phyloP scores from a whole-genome alignment of 1,139 yeast genomes.

The Pichia norvegensis region DNA sequence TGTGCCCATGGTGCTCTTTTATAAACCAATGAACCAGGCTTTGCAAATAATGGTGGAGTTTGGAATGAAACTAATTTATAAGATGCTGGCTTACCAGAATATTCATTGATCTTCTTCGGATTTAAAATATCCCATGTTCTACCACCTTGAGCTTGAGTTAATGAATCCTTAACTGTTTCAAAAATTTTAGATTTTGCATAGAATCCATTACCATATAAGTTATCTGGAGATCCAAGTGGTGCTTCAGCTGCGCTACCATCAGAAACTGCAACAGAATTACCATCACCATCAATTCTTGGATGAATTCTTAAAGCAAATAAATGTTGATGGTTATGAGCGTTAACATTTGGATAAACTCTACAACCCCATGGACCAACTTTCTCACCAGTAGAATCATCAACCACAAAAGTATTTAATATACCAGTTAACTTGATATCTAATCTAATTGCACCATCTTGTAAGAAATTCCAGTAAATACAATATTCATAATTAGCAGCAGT shows the following conservation, averaged over 20 bases:
- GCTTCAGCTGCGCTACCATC: slow-evolving; percentile 56
- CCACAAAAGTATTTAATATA: slow-evolving; percentile 62
- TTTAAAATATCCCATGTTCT: slow-evolving; percentile 78
- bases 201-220: slow-evolving; percentile 70
- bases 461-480: slow-evolving; percentile 73
- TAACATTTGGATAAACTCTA: slow-evolving; percentile 68
- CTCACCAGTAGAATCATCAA: slow-evolving; percentile 57
- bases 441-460: slow-evolving; percentile 78
- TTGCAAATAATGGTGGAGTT: slow-evolving; percentile 65
- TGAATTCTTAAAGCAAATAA: slow-evolving; percentile 71
- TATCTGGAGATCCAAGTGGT: slow-evolving; percentile 58
- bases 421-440: slow-evolving; percentile 75
- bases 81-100: slow-evolving; percentile 68
- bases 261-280: slow-evolving; percentile 62
- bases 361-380: slow-evolving; percentile 72
- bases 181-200: slow-evolving; percentile 54
- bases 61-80: slow-evolving; percentile 74
- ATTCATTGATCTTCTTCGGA: slow-evolving; percentile 56
- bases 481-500: slow-evolving; percentile 84
- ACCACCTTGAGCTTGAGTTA: slow-evolving; percentile 56
- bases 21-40: slow-evolving; percentile 64
- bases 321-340: slow-evolving; percentile 84
- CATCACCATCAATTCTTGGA: slow-evolving; percentile 75
- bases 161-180: slow-evolving; percentile 61
- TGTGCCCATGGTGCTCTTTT: slow-evolving; percentile 82